Percentiles rank a stretch among this genome's conserved stretches.
Conservation (phyloP, 257 asterid genomes). For the Scutellaria baicalensis region DNA sequence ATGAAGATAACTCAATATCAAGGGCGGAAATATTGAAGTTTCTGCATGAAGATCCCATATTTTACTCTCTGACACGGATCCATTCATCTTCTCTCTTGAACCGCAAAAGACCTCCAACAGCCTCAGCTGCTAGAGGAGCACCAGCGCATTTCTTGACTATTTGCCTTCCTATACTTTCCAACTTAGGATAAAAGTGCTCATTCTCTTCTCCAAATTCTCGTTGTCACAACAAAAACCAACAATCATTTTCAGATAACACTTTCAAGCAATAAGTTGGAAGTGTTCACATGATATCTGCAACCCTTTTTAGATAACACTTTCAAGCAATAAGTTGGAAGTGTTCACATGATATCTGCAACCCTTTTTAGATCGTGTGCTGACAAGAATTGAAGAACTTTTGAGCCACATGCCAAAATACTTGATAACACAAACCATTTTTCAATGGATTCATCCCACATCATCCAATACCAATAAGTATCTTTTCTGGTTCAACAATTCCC, state of each 20-base stretch:
- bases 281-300: conserved; percentile 14
- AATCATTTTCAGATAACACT: conserved; percentile 7
- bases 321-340: conserved; percentile 4
- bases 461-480: conserved; percentile 5
- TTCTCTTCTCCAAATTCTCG: not conserved
- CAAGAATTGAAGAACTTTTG: conserved; percentile 8
- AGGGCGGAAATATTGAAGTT: conserved; percentile 5
- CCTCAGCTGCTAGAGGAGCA: conserved; percentile 26
- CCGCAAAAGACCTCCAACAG: conserved; percentile 24
- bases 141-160: conserved; percentile 24
- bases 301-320: not conserved
- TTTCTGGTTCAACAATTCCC: not conserved
- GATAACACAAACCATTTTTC: conserved; percentile 14
- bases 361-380: conserved; percentile 16
- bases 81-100: conserved; percentile 18
- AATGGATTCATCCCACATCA: conserved; percentile 23
- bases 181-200: not conserved
- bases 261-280: conserved; percentile 1
- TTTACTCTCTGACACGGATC: conserved; percentile 6
- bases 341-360: conserved; percentile 14
- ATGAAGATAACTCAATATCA: conserved; percentile 23
- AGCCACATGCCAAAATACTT: conserved; percentile 10
- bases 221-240: conserved; percentile 19
- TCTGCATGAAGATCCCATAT: conserved; percentile 18
- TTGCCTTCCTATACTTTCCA: conserved; percentile 13